Evolutionary conservation across 495 filamentous ascomycete genomes (phyloP), one percentile per base, ranked within the genome.

Genomic region (Penicillium silybi): DNA sequence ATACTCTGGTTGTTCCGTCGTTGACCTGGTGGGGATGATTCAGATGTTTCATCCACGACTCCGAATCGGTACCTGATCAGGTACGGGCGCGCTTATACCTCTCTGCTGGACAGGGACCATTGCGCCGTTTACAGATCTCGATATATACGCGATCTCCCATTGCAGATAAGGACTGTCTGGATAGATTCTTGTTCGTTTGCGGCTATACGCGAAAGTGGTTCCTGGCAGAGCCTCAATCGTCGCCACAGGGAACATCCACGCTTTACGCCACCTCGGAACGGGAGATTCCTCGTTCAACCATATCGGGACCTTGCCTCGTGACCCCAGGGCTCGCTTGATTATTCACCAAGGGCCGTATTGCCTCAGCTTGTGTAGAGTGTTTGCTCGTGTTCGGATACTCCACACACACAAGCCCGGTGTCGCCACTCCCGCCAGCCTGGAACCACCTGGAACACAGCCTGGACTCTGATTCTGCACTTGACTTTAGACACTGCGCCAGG

Each of bases 391-490:
- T 41, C 18, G 6, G 3, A n/a, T 13, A 10, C 38, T 29, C 26
- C 41, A 22, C 38, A 15, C 38, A 15, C 22, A 18, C 39, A 15
- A 29, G 18, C 6, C 17, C 53, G 46, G 46, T 55, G 53, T 50
- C 53, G 53, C 50, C 53, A 55, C 46, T 55, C 50, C 35, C 53
- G 46, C 7, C 6, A 41, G 29, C 26, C 52, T 46, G 48, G 46
- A 49, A 46, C 34, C 50, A 41, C 46, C 46, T 49, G 34, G 46
- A 50, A 27, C 41, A 26, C 46, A 38, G 44, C 48, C 40, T 23
- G 25, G 41, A 43, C 38, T 49, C 47, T 42, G 37, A 49, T 49
- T 49, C 38, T 38, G 25, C 47, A 32, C 47, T 39, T 49, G 37
- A 25, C 47, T 39, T 42, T 32, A 9, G 17, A 49, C 47, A 34